Evolutionary conservation across 2,329 filamentous ascomycete genomes (phyloP), one percentile per base, ranked within the genome.

Genomic region (Tolypocladium ophioglossoides): DNA sequence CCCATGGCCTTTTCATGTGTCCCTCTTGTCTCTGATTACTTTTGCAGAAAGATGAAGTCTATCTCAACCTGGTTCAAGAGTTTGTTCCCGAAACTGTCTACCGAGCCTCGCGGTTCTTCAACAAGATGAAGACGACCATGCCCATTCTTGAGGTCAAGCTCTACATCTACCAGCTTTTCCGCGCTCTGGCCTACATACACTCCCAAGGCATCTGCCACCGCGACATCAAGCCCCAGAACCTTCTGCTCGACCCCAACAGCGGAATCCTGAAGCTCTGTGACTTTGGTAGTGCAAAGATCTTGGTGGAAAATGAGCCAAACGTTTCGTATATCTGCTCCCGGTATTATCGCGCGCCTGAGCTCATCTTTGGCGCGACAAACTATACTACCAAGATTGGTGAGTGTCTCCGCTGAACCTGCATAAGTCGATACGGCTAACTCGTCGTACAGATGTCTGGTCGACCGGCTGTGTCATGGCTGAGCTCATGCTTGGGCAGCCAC

Each of bases 121-220:
- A 95, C 81, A 99, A 99, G 79, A 87, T 97, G 86, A 99, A 97
- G 84, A 95, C 91, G 8, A 96, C 92, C 52, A 99, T 99, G 94
- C 94, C 94, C 18, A 96, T 92, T 64, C 83, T 99, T 64, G 94
- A 99, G 74, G 91, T 97, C 70, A 99, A 99, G 79, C 86, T 99
- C 59, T 99, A 97, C 79, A 99, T 92, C 70, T 99, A 99, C 76
- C 94, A 99, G 78, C 87, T 99, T 54, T 99, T 99, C 83, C 87
- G 94, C 64, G 95, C 94, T 38, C 81, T 99, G 63, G 94, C 94
- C 67, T 99, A 99, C 75, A 99, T 99, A 64, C 94, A 99, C 75
- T 97, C 94, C 11, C 92, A 96, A 76, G 94, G 94, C 66, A 99
- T 99, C 73, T 99, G 94, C 75, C 94, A 99, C 72, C 84, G 94